Evolutionary conservation across 78 protist species (phyloP).

Genomic region (Dictyostelium intermedium): DNA sequence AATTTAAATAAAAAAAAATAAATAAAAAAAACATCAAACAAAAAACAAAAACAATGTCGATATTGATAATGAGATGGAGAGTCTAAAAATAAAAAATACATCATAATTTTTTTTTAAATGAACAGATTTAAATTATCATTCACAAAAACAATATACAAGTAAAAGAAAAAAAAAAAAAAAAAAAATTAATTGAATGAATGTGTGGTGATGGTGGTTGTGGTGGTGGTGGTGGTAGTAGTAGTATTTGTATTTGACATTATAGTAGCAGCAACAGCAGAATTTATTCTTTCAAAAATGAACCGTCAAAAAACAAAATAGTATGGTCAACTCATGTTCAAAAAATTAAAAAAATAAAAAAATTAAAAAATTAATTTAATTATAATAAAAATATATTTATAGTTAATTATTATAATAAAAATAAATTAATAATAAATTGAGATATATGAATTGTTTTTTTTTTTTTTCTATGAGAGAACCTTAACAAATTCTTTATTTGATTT

Average conservation of each 20-base stretch:
- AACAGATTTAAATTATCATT: not conserved
- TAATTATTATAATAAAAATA: not conserved
- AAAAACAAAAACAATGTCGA: not conserved
- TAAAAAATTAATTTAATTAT: not conserved
- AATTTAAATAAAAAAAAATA: not conserved
- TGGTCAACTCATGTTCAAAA: not conserved
- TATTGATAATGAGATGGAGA: not conserved
- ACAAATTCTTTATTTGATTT: too few species aligned
- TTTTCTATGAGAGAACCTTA: too few species aligned
- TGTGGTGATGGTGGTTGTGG: not conserved
- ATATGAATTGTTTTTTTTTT: not conserved
- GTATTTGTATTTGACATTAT: not conserved
- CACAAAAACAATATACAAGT: not conserved
- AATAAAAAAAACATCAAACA: not conserved
- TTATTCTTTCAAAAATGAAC: not conserved
- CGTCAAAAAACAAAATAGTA: not conserved
- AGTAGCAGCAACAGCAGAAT: not conserved
- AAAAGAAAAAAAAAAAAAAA: not conserved
- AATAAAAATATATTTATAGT: not conserved
- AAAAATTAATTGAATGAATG: not conserved
- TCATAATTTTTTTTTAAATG: not conserved
- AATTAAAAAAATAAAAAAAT: not conserved
- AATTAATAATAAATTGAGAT: not conserved
- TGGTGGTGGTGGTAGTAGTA: not conserved
- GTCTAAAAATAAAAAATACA: not conserved